phyloP scores from a whole-genome alignment of 192 early-diverging fungal species.

The Podila verticillata region DNA sequence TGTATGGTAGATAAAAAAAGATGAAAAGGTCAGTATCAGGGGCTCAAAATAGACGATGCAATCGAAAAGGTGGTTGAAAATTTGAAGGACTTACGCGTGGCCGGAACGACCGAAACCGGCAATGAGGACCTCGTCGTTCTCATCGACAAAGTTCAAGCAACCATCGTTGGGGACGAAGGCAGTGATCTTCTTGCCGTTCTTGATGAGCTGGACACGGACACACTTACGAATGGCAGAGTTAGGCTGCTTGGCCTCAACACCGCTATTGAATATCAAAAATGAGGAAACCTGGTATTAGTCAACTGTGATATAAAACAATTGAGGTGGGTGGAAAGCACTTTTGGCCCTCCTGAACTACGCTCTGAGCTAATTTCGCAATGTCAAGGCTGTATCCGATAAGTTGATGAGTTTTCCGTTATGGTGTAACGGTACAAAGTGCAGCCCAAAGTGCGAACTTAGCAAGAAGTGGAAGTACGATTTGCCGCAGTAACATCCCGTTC shows the following conservation, averaged over 20 bases:
- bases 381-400: no score
- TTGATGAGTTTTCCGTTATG: no score
- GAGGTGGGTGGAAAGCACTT: not conserved
- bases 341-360: no score
- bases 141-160: conserved; percentile 99
- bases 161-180: conserved; percentile 99
- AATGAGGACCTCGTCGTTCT: conserved; percentile 99
- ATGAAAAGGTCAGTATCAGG: not conserved
- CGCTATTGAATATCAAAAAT: conserved; percentile 59
- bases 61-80: conserved; percentile 72
- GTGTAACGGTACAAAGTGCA: no score
- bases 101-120: conserved; percentile 99
- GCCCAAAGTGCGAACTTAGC: no score
- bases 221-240: conserved; percentile 99
- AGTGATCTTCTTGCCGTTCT: conserved; percentile 99
- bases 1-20: conserved; percentile 6
- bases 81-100: conserved; percentile 72
- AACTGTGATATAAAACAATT: not conserved
- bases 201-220: conserved; percentile 99
- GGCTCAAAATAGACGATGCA: conserved; percentile 53
- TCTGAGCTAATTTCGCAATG: no score
- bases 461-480: no score
- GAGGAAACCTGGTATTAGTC: not conserved
- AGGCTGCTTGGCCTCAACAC: conserved; percentile 99
- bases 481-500: no score